These are phyloP conservation scores for Pezicula carpinea DNA, from an alignment of 2,329 filamentous ascomycete genomes.

Conservation along the genomic window DNA sequence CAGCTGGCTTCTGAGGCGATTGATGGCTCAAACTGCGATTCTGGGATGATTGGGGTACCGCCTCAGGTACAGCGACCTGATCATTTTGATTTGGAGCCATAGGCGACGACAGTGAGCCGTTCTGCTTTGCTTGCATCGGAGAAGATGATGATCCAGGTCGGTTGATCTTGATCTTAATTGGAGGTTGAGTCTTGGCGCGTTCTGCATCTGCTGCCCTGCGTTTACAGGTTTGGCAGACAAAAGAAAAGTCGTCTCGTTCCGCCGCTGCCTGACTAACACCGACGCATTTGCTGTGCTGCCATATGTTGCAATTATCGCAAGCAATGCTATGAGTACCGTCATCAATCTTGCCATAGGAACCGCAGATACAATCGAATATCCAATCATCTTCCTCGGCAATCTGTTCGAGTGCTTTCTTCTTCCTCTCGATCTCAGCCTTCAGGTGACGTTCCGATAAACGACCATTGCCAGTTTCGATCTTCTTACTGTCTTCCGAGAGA, in stretches of 20 bases:
- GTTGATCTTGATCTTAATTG: conserved; percentile 51
- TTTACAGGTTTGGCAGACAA: conserved; percentile 76
- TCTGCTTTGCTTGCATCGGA: conserved; percentile 21
- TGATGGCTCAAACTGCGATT: not conserved
- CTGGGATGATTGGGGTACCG: not conserved
- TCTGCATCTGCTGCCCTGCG: conserved; percentile 59
- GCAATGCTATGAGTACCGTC: conserved; percentile 92
- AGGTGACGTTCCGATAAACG: conserved; percentile 75
- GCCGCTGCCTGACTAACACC: conserved; percentile 74
- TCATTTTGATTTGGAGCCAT: conserved; percentile 8
- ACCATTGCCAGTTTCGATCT: conserved; percentile 46
- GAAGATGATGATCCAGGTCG: conserved; percentile 47
- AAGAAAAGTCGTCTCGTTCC: conserved; percentile 81
- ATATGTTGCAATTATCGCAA: conserved; percentile 90
- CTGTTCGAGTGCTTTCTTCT: conserved; percentile 69
- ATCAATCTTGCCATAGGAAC: conserved; percentile 85
- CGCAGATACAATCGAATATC: conserved; percentile 94
- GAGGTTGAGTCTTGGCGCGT: conserved; percentile 53
- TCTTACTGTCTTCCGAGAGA: conserved; percentile 71
- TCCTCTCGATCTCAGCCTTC: conserved; percentile 77
- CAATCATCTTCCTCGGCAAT: conserved; percentile 71
- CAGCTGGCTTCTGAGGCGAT: not conserved
- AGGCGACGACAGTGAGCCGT: conserved; percentile 11
- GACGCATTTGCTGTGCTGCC: conserved; percentile 94
- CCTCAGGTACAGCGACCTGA: too few relatives aligned